Evolutionary conservation across 371 early-diverging fungal genomes (phyloP).

Genomic region (Mortierella sp.): DNA sequence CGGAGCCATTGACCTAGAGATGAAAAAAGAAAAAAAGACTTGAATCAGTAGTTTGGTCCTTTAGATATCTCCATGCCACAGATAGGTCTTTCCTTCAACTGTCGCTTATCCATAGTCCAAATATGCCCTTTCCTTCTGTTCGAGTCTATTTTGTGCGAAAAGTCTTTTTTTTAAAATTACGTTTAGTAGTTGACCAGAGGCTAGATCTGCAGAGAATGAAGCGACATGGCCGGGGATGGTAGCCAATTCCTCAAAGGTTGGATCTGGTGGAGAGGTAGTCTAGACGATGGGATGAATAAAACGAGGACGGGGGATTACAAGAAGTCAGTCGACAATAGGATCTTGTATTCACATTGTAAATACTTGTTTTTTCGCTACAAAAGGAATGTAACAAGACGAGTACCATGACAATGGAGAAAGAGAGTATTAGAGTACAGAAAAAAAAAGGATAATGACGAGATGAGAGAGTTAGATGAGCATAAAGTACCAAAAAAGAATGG

Average conservation of each 20-base stretch:
- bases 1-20: constrained; percentile 42
- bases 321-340: not conserved
- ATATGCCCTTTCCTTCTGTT: not conserved
- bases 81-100: too few species aligned
- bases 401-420: constrained; percentile 3
- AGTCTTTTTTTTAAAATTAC: constrained; percentile 20
- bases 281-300: constrained; percentile 3
- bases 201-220: constrained; percentile 54
- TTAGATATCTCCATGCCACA: too few species aligned
- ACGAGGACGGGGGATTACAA: not conserved
- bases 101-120: too few species aligned
- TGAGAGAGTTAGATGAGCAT: too few species aligned
- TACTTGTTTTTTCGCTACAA: too few species aligned
- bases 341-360: too few species aligned
- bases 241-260: constrained; percentile 50
- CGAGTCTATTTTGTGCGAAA: not conserved
- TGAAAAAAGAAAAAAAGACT: not conserved
- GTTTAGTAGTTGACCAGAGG: constrained; percentile 48
- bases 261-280: constrained; percentile 57
- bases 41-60: too few species aligned
- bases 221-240: constrained; percentile 54
- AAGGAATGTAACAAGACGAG: not conserved
- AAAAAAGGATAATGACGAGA: too few species aligned
- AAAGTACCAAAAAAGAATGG: too few species aligned
- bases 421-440: not conserved